Evolutionary conservation across 2,329 filamentous ascomycete species (phyloP), one percentile per base, ranked within the genome.

Genomic region (Cyphellophora attinorum): DNA sequence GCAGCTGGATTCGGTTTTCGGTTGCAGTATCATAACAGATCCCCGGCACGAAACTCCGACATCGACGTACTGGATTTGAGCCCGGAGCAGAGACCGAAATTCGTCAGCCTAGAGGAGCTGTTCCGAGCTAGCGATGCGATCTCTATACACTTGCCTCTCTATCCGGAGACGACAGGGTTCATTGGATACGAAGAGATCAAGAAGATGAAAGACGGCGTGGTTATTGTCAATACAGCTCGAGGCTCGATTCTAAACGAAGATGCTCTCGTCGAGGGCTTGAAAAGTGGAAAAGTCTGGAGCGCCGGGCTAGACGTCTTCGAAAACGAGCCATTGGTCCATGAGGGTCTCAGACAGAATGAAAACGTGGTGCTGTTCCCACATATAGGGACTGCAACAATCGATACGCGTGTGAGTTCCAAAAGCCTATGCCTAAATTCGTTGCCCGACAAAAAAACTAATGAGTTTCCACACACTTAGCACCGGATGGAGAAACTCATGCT

Each of bases 141-240:
- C 40, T 86, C 81, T 51, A 59, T 91, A 56, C 89, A 91, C 52
- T 58, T 91, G 33, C 85, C 85, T 6, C 62, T 93, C 40, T 91
- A 91, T 52, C 64, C 65, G 58, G 56, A 78, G 42, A 93, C 85
- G 3, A 73, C 71, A 25, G 83, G 91, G 56, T 81, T 81, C 49
- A 85, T 93, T 51, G n/a, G n/a, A n/a, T n/a, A n/a, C n/a, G n/a
- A n/a, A n/a, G n/a, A n/a, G n/a, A n/a, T n/a, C n/a, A n/a, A n/a
- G 0, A 52, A 58, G 35, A 67, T 72, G 52, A 73, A 72, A 42
- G 40, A 45, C 1, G 69, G 70, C 0, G 54, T 62, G 2, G 50
- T 66, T 1, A 50, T 75, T 2, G 57, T 74, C 2, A 74, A 74
- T 42, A 70, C 69, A 3, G 67, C 70, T 0, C 52, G 70, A 2